Base-by-base conservation (phyloP, 1,284 basidiomycete genomes). In the Melampsora americana region DNA sequence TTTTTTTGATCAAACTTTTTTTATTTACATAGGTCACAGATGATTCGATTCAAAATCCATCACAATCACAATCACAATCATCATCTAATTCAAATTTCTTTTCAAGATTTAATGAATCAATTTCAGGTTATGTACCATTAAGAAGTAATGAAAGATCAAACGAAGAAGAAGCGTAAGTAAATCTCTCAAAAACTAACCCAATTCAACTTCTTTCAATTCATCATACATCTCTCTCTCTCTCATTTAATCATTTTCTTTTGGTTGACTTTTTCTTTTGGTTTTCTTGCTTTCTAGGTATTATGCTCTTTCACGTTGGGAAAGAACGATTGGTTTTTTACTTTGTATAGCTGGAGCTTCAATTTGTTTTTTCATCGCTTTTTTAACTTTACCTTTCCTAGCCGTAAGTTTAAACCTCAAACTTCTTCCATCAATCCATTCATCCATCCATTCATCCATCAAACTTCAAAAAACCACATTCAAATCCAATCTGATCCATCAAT, bases 241-340 rank as follows among this genome's bases (percentile, higher is more conserved):
- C n/a, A n/a, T n/a, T n/a, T n/a, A n/a, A n/a, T n/a, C n/a, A n/a
- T n/a, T n/a, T n/a, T n/a, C n/a, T n/a, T n/a, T n/a, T n/a, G n/a
- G n/a, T 28, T 35, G 20, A 35, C 14, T 5, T 35, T 3, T 20
- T 23, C 14, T 65, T 48, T 39, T 39, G 30, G 0, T 14, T 42
- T 9, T n/a, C n/a, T n/a, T n/a, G n/a, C n/a, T n/a, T n/a, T n/a
- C n/a, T 64, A 80, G 79, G 9, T 80, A 80, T 77, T 93, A 95
- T 84, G 93, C 94, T 44, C 84, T 97, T 68, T 92, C 90, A 60
- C 86, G 92, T 83, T 94, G 92, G 92, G 92, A 94, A 82, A 87
- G 90, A 90, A 92, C 99, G 79, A 85, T 98, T 9, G 95, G 93
- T n/a, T 99, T 99, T 83, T 88, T 92, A 69, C 91, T 89, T 32